A percentile compares a stretch with the other conserved stretches of the same genome.
Evolutionary conservation across 768 basidiomycete genomes (phyloP).

Genomic region (Neoboletus brunneissimus): DNA sequence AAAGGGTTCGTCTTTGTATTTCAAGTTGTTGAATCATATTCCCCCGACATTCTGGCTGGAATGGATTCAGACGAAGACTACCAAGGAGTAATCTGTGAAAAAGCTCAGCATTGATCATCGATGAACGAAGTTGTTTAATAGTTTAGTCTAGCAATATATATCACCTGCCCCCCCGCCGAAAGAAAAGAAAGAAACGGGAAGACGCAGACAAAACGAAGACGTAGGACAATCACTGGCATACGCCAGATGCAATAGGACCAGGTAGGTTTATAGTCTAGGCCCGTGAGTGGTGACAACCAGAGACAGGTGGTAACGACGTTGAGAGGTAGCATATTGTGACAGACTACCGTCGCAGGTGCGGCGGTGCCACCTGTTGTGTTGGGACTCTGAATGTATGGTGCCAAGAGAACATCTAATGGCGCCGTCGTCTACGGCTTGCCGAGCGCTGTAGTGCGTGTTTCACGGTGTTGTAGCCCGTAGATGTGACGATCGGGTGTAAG

Average conservation of each 20-base stretch:
- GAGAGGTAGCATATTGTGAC: too few relatives aligned
- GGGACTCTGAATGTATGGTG: conserved; percentile 49
- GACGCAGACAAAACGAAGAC: too few relatives aligned
- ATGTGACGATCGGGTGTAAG: conserved; percentile 49
- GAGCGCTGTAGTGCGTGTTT: conserved; percentile 53
- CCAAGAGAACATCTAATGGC: conserved; percentile 57
- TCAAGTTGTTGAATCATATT: conserved; percentile 82
- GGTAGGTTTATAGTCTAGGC: too few relatives aligned
- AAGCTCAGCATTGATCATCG: not conserved
- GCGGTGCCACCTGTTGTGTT: conserved; percentile 50
- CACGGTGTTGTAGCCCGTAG: conserved; percentile 34
- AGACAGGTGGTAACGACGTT: too few relatives aligned
- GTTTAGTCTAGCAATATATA: too few relatives aligned
- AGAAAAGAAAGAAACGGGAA: too few relatives aligned
- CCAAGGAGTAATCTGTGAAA: conserved; percentile 48
- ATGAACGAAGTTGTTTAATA: not conserved
- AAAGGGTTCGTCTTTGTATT: conserved; percentile 79
- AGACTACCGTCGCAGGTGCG: conserved; percentile 30
- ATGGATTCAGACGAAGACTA: conserved; percentile 46
- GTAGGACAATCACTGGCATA: too few relatives aligned
- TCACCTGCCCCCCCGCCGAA: too few relatives aligned
- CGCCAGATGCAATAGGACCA: too few relatives aligned
- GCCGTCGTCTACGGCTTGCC: conserved; percentile 44
- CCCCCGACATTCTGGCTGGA: conserved; percentile 35
- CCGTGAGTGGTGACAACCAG: too few relatives aligned